These are phyloP conservation scores for Exophiala sideris DNA, from an alignment of 2,329 filamentous ascomycete genomes.

Conservation along the genomic window DNA sequence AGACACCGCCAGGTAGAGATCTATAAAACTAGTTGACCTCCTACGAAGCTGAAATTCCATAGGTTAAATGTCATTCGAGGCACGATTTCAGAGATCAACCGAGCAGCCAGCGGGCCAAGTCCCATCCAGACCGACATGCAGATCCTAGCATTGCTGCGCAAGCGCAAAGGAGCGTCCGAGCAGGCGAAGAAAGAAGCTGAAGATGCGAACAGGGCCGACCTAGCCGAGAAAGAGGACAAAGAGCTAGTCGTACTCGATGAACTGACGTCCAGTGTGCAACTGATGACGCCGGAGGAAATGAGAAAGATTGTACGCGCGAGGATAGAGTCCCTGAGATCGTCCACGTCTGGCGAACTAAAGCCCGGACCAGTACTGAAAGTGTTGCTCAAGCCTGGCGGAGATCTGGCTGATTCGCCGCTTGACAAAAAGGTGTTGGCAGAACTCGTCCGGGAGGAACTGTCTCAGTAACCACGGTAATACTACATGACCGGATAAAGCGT, in stretches of 20 bases:
- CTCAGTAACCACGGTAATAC: conserved; percentile 7
- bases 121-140: conserved; percentile 48
- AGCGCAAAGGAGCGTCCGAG: conserved; percentile 38
- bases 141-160: conserved; percentile 45
- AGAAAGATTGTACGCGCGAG: conserved; percentile 35
- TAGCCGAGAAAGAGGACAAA: conserved; percentile 45
- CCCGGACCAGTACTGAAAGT: conserved; percentile 42
- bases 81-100: conserved; percentile 49
- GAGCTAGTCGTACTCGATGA: conserved; percentile 44
- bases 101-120: conserved; percentile 44
- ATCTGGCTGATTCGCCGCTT: conserved; percentile 43
- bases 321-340: conserved; percentile 35
- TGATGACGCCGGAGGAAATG: conserved; percentile 42
- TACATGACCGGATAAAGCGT: neutral
- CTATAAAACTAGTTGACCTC: neutral
- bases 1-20: conserved; percentile 42
- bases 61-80: conserved; percentile 49
- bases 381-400: conserved; percentile 40
- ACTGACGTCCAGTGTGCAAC: conserved; percentile 42
- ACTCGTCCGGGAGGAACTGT: conserved; percentile 36
- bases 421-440: conserved; percentile 42
- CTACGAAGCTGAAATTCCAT: neutral
- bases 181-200: conserved; percentile 42
- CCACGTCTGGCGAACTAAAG: conserved; percentile 31
- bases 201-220: conserved; percentile 40